phyloP scores from a whole-genome alignment of 345 rosid genomes.

The Erysimum cheiranthoides region DNA sequence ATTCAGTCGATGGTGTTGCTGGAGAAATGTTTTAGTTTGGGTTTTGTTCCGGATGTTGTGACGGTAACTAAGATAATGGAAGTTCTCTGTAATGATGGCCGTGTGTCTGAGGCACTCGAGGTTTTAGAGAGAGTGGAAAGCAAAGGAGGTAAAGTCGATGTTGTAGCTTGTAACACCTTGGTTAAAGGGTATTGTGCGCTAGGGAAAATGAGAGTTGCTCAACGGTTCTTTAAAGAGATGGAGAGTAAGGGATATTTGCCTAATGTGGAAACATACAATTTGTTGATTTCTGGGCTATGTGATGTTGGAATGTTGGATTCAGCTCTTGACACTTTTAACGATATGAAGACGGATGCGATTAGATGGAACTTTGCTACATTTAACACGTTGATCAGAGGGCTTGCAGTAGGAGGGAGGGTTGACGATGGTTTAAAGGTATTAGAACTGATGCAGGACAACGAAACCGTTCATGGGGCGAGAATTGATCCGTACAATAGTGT shows the following conservation, averaged over 20 bases:
- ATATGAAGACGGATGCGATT: conserved; percentile 80
- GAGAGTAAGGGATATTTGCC: conserved; percentile 82
- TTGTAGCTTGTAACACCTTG: conserved; percentile 73
- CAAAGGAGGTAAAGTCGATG: conserved; percentile 66
- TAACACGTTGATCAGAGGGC: conserved; percentile 61
- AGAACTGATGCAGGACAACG: conserved; percentile 73
- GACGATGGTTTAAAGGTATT: conserved; percentile 70
- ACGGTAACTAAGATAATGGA: conserved; percentile 74
- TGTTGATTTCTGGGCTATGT: conserved; percentile 69
- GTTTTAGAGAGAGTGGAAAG: conserved; percentile 72
- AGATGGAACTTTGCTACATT: conserved; percentile 67
- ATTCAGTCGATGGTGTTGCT: conserved; percentile 76
- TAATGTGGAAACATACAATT: conserved; percentile 70
- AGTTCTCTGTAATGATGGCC: conserved; percentile 67
- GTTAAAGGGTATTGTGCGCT: conserved; percentile 68
- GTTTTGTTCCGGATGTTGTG: conserved; percentile 68
- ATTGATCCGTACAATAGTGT: conserved; percentile 71
- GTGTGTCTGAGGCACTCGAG: conserved; percentile 74
- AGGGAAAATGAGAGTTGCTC: conserved; percentile 68
- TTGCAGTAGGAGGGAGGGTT: conserved; percentile 59
- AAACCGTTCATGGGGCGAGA: conserved; percentile 41
- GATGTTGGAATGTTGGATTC: conserved; percentile 60
- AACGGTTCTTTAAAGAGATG: conserved; percentile 69
- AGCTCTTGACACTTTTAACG: conserved; percentile 69
- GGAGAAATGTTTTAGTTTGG: conserved; percentile 73